Evolutionary conservation across 169 alveolate genomes (phyloP), one percentile per base, ranked within the genome.

Genomic region (Plasmodium knowlesi): DNA sequence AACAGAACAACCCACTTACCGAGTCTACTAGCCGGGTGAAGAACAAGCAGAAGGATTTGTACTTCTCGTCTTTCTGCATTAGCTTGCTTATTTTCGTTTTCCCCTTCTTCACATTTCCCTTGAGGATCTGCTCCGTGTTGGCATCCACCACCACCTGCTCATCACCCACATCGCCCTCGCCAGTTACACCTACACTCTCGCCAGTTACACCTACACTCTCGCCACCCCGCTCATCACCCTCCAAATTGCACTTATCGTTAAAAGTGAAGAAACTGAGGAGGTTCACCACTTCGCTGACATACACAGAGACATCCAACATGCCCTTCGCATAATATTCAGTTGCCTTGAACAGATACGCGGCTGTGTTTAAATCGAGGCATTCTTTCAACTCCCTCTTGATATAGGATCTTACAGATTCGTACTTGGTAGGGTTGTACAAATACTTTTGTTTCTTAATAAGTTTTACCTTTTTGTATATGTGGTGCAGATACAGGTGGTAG

Each of bases 331-430:
- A 88, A 50, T 50, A 79, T 34, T 88, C 94, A 4, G 85, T 61
- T 41, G 82, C 46, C 41, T 88, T 88, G 71, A 88, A 88, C 50
- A 88, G 80, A 14, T 88, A 88, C 30, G 94, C 39, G n/a, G 94
- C 41, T 16, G 94, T 88, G 50, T 88, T 88, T 46, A 88, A 3
- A 12, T 79, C 94, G 19, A 88, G 54, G 72, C 94, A 88, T 8
- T 88, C 94, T 1, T 88, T 88, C 82, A 88, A 73, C 53, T 88
- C 94, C 22, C 94, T 37, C 73, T 88, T 88, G 81, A 88, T 88
- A 72, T 79, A 88, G 50, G 94, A 88, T 22, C 89, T 57, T 8
- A 88, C 82, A 0, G 90, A 57, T 79, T 88, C 94, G 72, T 88
- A 88, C 43, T 88, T 88, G 10, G 90, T 43, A 41, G 94, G 94